These are phyloP conservation scores for Monosporascus sp. DNA, from an alignment of 2,329 filamentous ascomycete genomes.

Conservation along the genomic window DNA sequence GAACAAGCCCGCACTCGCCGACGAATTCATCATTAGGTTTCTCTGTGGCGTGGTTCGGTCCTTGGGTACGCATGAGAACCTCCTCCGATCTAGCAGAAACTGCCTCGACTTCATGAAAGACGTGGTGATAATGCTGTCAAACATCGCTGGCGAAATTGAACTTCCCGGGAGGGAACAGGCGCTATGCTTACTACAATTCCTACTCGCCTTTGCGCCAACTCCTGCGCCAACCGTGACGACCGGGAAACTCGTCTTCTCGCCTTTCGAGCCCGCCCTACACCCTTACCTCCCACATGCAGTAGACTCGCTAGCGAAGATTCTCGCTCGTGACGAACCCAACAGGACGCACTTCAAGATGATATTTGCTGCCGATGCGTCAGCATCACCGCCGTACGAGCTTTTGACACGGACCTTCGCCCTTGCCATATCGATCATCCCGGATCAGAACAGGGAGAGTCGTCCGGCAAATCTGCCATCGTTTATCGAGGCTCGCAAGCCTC, in stretches of 20 bases:
- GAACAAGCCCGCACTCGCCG: constrained; percentile 71
- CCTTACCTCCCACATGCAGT: constrained; percentile 85
- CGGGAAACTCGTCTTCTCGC: constrained; percentile 65
- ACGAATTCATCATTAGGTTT: constrained; percentile 74
- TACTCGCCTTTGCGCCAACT: constrained; percentile 82
- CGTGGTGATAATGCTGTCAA: constrained; percentile 80
- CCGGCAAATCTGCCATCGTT: constrained; percentile 57
- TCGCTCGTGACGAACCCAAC: constrained; percentile 92
- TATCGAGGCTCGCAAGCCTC: constrained; percentile 78
- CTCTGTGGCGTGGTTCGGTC: constrained; percentile 78
- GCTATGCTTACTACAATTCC: constrained; percentile 77
- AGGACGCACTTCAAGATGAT: constrained; percentile 76
- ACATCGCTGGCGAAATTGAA: constrained; percentile 74
- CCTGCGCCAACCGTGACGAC: constrained; percentile 58
- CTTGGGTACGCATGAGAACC: constrained; percentile 81
- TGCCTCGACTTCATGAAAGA: constrained; percentile 98
- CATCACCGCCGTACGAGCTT: constrained; percentile 66
- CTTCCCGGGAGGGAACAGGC: constrained; percentile 84
- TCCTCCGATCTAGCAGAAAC: constrained; percentile 76
- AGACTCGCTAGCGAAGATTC: constrained; percentile 83
- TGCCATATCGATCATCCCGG: constrained; percentile 78
- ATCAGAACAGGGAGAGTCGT: constrained; percentile 49
- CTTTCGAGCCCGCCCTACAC: constrained; percentile 76
- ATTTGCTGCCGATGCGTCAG: constrained; percentile 65
- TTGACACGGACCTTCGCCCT: constrained; percentile 83